These are phyloP conservation scores for Cucumis sativus DNA, from an alignment of 306 rosid genomes.

Conservation along the genomic window DNA sequence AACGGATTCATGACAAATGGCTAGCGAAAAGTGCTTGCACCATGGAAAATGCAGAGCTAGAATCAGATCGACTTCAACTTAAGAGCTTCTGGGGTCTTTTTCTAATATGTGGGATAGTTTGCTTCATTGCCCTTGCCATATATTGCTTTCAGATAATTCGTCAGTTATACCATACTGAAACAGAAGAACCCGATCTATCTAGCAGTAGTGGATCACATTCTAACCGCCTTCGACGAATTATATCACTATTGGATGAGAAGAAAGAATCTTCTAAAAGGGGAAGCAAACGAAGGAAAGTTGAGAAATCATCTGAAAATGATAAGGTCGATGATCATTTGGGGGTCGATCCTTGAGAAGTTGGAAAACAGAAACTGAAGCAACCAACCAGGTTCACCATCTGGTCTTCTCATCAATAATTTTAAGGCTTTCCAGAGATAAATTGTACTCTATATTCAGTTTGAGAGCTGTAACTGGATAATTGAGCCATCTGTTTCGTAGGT, in stretches of 20 bases:
- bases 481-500: not conserved
- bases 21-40: conserved; percentile 44
- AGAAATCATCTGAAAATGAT: conserved; percentile 15
- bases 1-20: conserved; percentile 93
- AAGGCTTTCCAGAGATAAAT: not conserved
- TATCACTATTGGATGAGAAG: conserved; percentile 64
- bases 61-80: conserved; percentile 65
- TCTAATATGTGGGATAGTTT: conserved; percentile 63
- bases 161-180: conserved; percentile 19
- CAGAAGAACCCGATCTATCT: conserved; percentile 22
- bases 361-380: conserved; percentile 8
- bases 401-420: not conserved
- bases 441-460: not conserved
- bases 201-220: conserved; percentile 18
- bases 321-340: conserved; percentile 18
- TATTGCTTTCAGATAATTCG: conserved; percentile 40
- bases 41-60: conserved; percentile 39
- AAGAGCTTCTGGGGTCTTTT: conserved; percentile 90
- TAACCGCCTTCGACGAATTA: conserved; percentile 36
- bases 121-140: conserved; percentile 51
- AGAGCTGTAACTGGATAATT: not conserved
- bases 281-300: conserved; percentile 52
- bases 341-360: conserved; percentile 3
- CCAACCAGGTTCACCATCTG: not conserved
- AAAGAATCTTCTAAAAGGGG: conserved; percentile 24